Evolutionary conservation across 1,284 basidiomycete genomes (phyloP).

Genomic region (Takashimella tepidaria): DNA sequence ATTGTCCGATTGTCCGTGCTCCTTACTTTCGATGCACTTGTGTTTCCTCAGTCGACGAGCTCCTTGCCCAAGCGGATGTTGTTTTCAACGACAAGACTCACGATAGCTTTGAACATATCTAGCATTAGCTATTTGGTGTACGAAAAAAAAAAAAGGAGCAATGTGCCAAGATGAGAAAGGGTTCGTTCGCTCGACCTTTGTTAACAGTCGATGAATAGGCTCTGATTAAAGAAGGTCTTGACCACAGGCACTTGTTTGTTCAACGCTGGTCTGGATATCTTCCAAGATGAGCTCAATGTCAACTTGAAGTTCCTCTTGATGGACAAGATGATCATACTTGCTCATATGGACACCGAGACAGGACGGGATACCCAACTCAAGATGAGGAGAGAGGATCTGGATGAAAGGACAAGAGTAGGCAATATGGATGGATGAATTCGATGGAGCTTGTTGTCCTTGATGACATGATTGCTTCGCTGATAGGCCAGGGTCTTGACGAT

Average conservation of each 20-base stretch:
- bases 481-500: conserved; percentile 41
- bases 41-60: conserved; percentile 61
- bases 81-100: conserved; percentile 67
- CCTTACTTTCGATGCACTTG: conserved; percentile 71
- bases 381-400: conserved; percentile 52
- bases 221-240: conserved; percentile 69
- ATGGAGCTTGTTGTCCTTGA: conserved; percentile 43
- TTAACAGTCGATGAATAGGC: conserved; percentile 89
- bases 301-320: conserved; percentile 73
- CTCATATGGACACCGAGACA: conserved; percentile 86
- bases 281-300: conserved; percentile 78
- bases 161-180: conserved; percentile 74
- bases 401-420: background rate
- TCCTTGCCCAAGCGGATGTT: conserved; percentile 72
- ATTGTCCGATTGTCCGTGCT: conserved; percentile 51
- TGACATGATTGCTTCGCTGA: conserved; percentile 42
- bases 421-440: conserved; percentile 10
- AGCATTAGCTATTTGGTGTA: too few relatives aligned
- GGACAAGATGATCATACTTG: conserved; percentile 74
- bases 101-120: conserved; percentile 69
- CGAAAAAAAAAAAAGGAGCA: too few relatives aligned
- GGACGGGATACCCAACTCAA: conserved; percentile 71
- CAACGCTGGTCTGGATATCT: conserved; percentile 83
- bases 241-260: conserved; percentile 73
- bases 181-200: conserved; percentile 69